phyloP scores from a whole-genome alignment of 2,329 filamentous ascomycete species.

The Fusarium sp. region DNA sequence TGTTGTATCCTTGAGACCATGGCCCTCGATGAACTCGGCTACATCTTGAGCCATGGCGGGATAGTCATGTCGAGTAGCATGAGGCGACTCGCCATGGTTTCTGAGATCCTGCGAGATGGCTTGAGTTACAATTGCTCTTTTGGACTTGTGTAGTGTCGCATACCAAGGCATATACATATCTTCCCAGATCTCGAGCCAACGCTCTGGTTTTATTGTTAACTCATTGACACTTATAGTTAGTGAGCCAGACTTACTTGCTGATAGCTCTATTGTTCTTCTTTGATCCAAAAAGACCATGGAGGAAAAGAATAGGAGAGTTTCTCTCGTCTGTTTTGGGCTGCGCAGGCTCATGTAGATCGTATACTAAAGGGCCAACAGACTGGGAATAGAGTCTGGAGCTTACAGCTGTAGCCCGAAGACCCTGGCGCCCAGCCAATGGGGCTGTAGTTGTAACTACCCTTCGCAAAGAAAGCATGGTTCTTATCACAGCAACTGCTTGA shows the following conservation, averaged over 20 bases:
- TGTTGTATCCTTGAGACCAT: slow-evolving; percentile 75
- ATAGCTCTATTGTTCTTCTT: slow-evolving; percentile 96
- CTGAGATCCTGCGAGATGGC: slow-evolving; percentile 74
- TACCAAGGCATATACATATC: slow-evolving; percentile 85
- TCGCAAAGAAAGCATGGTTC: slow-evolving; percentile 35
- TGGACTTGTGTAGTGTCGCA: slow-evolving; percentile 44
- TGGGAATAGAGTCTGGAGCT: slow-evolving; percentile 38
- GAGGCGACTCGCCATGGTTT: slow-evolving; percentile 93
- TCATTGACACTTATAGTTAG: too few relatives aligned
- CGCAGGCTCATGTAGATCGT: slow-evolving; percentile 73
- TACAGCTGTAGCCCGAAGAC: not conserved
- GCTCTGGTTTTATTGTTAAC: slow-evolving; percentile 62
- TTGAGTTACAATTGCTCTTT: slow-evolving; percentile 24
- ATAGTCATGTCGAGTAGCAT: slow-evolving; percentile 82
- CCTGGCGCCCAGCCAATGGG: slow-evolving; percentile 6
- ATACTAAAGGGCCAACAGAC: slow-evolving; percentile 61
- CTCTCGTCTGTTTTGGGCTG: slow-evolving; percentile 54
- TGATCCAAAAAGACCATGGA: slow-evolving; percentile 94
- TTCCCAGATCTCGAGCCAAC: slow-evolving; percentile 81
- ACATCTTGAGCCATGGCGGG: slow-evolving; percentile 84
- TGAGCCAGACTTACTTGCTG: slow-evolving; percentile 77
- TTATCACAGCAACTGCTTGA: slow-evolving; percentile 8
- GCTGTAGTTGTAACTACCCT: slow-evolving; percentile 15
- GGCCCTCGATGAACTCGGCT: slow-evolving; percentile 77
- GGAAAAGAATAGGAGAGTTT: slow-evolving; percentile 78